These are phyloP conservation scores for Thelephora terrestris DNA, from an alignment of 1,284 basidiomycete species.

Conservation along the genomic window DNA sequence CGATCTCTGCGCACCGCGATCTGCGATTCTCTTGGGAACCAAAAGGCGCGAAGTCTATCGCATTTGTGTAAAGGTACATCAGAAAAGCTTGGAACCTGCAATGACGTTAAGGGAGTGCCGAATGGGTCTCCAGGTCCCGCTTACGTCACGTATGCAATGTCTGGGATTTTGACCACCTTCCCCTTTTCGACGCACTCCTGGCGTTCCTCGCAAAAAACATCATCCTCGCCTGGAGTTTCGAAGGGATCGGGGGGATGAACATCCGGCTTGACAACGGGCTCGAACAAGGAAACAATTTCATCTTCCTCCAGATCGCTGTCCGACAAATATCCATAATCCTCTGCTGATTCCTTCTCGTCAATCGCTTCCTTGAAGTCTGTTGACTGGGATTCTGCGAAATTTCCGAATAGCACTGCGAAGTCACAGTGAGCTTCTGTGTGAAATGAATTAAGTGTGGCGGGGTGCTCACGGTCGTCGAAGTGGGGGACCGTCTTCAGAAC, in stretches of 20 bases:
- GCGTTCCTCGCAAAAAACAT: no score
- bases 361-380: neutral
- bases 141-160: neutral
- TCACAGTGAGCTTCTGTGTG: neutral
- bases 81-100: conserved; percentile 15
- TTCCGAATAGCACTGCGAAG: no score
- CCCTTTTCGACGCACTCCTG: no score
- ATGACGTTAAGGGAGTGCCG: neutral
- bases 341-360: neutral
- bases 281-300: no score
- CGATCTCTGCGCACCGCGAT: neutral
- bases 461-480: neutral
- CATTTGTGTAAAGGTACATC: conserved; percentile 13
- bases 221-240: no score
- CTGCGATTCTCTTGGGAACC: conserved; percentile 7
- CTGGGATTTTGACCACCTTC: neutral
- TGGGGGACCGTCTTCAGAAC: no score
- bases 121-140: neutral
- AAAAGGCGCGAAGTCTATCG: conserved; percentile 14
- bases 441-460: neutral
- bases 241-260: no score
- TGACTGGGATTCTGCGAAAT: no score
- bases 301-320: neutral
- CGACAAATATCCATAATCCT: no score
- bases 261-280: no score